These are phyloP conservation scores for Metschnikowia drakensbergensis DNA, from an alignment of 805 yeast species.

Conservation along the genomic window DNA sequence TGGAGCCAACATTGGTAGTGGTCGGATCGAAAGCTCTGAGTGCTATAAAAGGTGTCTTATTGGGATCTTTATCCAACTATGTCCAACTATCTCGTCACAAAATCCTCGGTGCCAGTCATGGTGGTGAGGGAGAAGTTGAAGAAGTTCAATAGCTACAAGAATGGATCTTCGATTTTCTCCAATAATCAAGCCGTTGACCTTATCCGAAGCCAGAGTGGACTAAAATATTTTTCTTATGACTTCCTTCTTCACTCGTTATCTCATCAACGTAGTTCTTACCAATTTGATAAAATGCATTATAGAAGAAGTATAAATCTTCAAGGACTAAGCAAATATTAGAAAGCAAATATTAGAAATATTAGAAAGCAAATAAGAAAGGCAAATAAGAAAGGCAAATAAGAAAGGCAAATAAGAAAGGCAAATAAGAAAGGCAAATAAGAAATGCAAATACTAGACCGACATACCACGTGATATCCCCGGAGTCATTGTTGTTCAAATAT, in stretches of 20 bases:
- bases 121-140: slow-evolving; percentile 71
- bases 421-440: no score
- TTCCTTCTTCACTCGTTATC: not conserved
- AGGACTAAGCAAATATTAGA: no score
- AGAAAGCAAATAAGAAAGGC: no score
- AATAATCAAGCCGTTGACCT: slow-evolving; percentile 52
- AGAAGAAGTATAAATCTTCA: no score
- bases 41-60: slow-evolving; percentile 67
- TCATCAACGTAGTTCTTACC: no score
- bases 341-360: no score
- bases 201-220: slow-evolving; percentile 46
- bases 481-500: no score
- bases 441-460: no score
- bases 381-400: no score
- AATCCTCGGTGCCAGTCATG: slow-evolving; percentile 74
- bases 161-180: slow-evolving; percentile 47
- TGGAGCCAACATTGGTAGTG: slow-evolving; percentile 68
- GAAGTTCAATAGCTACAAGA: slow-evolving; percentile 56
- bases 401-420: no score
- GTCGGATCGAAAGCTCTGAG: slow-evolving; percentile 74
- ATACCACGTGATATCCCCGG: no score
- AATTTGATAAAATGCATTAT: no score
- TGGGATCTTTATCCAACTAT: slow-evolving; percentile 52
- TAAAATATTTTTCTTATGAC: slow-evolving; percentile 10
- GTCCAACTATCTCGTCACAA: slow-evolving; percentile 65